Base-by-base conservation (phyloP, 164 flowering plant genomes). In the Stephania japonica region DNA sequence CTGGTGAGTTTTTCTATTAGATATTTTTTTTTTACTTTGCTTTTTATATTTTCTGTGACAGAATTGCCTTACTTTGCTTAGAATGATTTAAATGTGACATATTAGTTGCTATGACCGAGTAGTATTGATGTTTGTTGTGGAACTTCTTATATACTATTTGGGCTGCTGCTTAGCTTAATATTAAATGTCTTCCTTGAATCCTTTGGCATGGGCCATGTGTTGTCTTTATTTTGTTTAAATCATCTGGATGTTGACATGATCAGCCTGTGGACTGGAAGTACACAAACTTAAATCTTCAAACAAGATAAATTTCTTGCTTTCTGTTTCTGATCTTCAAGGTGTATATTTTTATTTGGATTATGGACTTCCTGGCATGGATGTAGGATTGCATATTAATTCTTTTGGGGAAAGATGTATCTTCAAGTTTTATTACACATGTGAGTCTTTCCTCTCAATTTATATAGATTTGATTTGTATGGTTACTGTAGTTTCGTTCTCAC, bases 1-100 rank as follows among this genome's bases (percentile, higher is more conserved):
- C 85, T 92, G 99, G 99, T 94, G 80, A 86, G 89, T 25, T 68
- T 18, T 14, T 24, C 12, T 71, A 6, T 71, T n/a, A 42, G 7
- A 67, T 42, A 67, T 0, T 38, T 14, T 7, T 16, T 0, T 3
- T 56, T 0, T 32, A 32, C 38, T 32, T 32, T 2, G 38, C 38
- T 32, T 32, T 32, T 32, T 32, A 32, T 32, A 32, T 32, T 32
- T 32, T 32, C 0, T 32, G 38, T 32, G 38, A 32, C 38, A 32
- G 38, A 32, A 32, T 32, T 32, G 38, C 4, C 38, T 32, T 56
- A 56, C 1, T 56, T 16, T 56, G 23, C 62, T 56, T 16, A 56
- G 21, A 4, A 56, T 56, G 62, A 19, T 56, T 56, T 19, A 19
- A 16, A 16, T 14, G 1, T 56, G 1, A 19, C 19, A 16, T 56